phyloP scores from a whole-genome alignment of 495 filamentous ascomycete genomes.

The Hypoxylon trugodes region DNA sequence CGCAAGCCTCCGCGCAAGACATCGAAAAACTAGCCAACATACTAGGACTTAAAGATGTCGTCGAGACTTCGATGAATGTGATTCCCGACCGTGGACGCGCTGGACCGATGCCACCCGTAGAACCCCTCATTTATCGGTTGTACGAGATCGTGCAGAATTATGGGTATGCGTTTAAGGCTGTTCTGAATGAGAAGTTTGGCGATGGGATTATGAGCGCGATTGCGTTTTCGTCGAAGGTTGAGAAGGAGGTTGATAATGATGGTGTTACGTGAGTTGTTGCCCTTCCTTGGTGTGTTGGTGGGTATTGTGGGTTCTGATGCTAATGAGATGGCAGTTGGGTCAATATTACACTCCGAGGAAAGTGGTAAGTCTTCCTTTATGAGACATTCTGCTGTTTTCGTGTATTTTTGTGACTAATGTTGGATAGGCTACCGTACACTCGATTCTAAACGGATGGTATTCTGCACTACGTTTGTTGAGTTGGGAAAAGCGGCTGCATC shows the following conservation, averaged over 20 bases:
- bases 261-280: conserved; percentile 56
- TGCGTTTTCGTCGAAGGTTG: conserved; percentile 89
- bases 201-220: conserved; percentile 99
- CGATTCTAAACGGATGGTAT: conserved; percentile 57
- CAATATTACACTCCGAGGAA: conserved; percentile 89
- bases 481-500: neutral
- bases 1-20: conserved; percentile 80
- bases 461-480: neutral
- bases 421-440: conserved; percentile 67
- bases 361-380: conserved; percentile 73
- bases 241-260: conserved; percentile 91
- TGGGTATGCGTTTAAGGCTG: conserved; percentile 94
- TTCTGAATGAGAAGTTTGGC: conserved; percentile 98
- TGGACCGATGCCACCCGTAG: conserved; percentile 91
- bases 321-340: conserved; percentile 73
- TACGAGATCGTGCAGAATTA: conserved; percentile 99
- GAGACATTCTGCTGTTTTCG: neutral
- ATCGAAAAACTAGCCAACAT: conserved; percentile 73
- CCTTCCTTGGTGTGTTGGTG: neutral
- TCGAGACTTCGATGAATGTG: conserved; percentile 71
- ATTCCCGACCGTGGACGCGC: conserved; percentile 85
- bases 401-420: conserved; percentile 24
- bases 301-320: neutral
- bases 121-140: conserved; percentile 91
- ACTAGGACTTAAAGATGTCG: conserved; percentile 62